phyloP scores from a whole-genome alignment of 169 alveolate species.

The Plasmodium ovale region DNA sequence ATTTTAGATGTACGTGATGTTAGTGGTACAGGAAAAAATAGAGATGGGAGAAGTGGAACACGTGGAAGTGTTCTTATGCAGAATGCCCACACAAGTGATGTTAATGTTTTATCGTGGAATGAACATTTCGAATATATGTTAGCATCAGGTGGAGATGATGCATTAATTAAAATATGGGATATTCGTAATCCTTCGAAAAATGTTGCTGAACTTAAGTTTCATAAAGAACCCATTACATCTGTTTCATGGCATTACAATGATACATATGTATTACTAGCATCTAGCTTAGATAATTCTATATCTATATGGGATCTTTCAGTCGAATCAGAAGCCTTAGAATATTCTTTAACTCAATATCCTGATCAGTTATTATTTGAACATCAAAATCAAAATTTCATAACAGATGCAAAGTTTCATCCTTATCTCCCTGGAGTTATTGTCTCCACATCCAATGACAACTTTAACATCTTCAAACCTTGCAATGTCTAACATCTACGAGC shows the following conservation, averaged over 20 bases:
- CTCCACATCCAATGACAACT: slow-evolving; percentile 82
- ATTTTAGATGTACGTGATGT: slow-evolving; percentile 28
- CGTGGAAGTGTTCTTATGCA: too few species aligned
- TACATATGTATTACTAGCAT: slow-evolving; percentile 80
- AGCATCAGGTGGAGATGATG: slow-evolving; percentile 77
- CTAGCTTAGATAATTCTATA: slow-evolving; percentile 83
- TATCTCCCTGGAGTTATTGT: slow-evolving; percentile 82
- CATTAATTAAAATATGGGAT: slow-evolving; percentile 60
- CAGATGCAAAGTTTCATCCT: slow-evolving; percentile 85
- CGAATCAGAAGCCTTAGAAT: slow-evolving; percentile 77
- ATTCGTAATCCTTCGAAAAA: slow-evolving; percentile 3
- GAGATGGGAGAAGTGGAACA: background rate
- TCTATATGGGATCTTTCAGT: slow-evolving; percentile 87
- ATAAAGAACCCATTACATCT: slow-evolving; percentile 75
- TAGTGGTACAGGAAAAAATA: background rate
- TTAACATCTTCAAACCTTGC: slow-evolving; percentile 83
- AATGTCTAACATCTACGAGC: slow-evolving; percentile 75
- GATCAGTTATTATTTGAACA: slow-evolving; percentile 85
- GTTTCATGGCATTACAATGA: slow-evolving; percentile 84
- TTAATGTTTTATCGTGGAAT: slow-evolving; percentile 66
- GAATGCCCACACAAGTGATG: slow-evolving; percentile 71
- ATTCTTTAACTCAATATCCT: slow-evolving; percentile 59
- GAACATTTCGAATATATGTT: slow-evolving; percentile 27
- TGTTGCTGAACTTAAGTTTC: slow-evolving; percentile 38
- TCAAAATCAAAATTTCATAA: slow-evolving; percentile 85